Conservation (phyloP, 1,284 basidiomycete species). For the Abortiporus biennis region DNA sequence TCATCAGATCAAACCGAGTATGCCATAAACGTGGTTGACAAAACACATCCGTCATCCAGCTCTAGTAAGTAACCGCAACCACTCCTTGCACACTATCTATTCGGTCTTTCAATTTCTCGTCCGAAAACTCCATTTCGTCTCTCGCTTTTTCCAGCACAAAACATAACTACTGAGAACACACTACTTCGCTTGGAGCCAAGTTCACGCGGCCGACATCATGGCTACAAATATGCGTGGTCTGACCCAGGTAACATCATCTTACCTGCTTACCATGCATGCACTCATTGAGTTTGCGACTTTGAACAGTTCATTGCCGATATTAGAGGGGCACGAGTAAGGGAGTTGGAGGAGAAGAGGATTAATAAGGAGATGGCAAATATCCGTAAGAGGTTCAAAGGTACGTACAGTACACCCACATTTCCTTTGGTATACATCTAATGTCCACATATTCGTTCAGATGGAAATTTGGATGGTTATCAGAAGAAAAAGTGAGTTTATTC, state of each 20-base stretch:
- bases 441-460: slow-evolving; percentile 54
- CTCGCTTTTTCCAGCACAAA: too few relatives aligned
- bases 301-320: slow-evolving; percentile 96
- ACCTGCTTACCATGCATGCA: neutral
- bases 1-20: too few relatives aligned
- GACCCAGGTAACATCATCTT: slow-evolving; percentile 61
- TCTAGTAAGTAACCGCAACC: too few relatives aligned
- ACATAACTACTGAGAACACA: too few relatives aligned
- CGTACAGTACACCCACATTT: slow-evolving; percentile 9
- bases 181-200: too few relatives aligned
- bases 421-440: neutral
- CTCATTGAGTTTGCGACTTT: neutral
- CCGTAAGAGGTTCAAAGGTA: slow-evolving; percentile 96
- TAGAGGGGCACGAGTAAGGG: slow-evolving; percentile 84
- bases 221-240: slow-evolving; percentile 85
- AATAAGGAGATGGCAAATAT: slow-evolving; percentile 99
- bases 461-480: slow-evolving; percentile 96
- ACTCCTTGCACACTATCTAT: too few relatives aligned
- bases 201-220: slow-evolving; percentile 48
- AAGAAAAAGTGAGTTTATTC: slow-evolving; percentile 83
- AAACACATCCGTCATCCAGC: too few relatives aligned
- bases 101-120: too few relatives aligned
- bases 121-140: too few relatives aligned
- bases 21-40: too few relatives aligned
- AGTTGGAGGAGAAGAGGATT: slow-evolving; percentile 94